These are phyloP conservation scores for Coelomomyces lativittatus DNA, from an alignment of 371 early-diverging fungal species.

Conservation along the genomic window DNA sequence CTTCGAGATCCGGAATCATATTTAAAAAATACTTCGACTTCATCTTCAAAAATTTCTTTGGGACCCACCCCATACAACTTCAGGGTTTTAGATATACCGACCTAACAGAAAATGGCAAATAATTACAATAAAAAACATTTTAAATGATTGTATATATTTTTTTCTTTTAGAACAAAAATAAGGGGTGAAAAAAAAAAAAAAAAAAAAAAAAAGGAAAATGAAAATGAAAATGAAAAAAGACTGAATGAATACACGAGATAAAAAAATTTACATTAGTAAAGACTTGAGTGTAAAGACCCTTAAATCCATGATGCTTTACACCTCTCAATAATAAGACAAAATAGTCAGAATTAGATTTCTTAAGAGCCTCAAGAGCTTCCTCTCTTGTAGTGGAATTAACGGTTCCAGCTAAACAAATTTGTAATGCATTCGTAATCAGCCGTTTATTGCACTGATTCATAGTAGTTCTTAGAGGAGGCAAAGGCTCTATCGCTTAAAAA, in stretches of 20 bases:
- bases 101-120: too few species aligned
- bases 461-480: too few species aligned
- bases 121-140: too few species aligned
- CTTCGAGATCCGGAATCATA: neutral
- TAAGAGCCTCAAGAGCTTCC: neutral
- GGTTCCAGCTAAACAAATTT: neutral
- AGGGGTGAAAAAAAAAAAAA: too few species aligned
- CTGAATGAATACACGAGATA: too few species aligned
- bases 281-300: constrained; percentile 1
- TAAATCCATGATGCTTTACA: constrained; percentile 1
- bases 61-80: neutral
- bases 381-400: neutral
- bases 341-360: neutral
- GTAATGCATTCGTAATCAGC: constrained; percentile 1
- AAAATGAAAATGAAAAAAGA: too few species aligned
- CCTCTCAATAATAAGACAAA: constrained; percentile 1
- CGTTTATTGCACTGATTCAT: neutral
- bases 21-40: neutral
- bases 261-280: too few species aligned
- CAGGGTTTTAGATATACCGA: too few species aligned
- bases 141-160: too few species aligned
- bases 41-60: neutral
- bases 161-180: too few species aligned
- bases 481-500: too few species aligned
- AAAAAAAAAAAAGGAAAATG: too few species aligned